Evolutionary conservation across 1,139 yeast species (phyloP).

Genomic region (Candida glucosophila): DNA sequence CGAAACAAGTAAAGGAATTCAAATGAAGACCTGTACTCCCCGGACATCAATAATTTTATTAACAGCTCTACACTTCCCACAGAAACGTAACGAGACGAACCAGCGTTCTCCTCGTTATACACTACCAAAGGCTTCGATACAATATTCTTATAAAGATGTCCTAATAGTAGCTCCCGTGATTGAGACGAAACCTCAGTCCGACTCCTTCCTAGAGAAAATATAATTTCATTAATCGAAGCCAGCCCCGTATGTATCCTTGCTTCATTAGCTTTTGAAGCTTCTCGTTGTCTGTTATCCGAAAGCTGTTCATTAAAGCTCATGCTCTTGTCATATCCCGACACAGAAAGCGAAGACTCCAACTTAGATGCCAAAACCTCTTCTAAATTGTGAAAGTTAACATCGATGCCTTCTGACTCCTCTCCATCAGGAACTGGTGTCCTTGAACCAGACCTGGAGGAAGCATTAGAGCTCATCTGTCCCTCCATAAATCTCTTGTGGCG

Average conservation of each 20-base stretch:
- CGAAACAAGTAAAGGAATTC: slow-evolving; percentile 38
- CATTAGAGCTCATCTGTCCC: slow-evolving; percentile 13
- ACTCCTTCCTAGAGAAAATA: slow-evolving; percentile 28
- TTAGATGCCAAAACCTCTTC: slow-evolving; percentile 34
- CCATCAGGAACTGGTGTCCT: slow-evolving; percentile 35
- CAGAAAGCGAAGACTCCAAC: too few relatives aligned
- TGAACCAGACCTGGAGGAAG: slow-evolving; percentile 30
- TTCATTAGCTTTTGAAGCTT: slow-evolving; percentile 23
- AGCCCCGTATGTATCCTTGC: slow-evolving; percentile 27
- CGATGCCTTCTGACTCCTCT: slow-evolving; percentile 17
- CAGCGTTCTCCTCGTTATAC: slow-evolving; percentile 29
- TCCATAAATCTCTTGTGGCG: slow-evolving; percentile 5
- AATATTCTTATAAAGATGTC: slow-evolving; percentile 41
- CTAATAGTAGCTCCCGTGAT: slow-evolving; percentile 43
- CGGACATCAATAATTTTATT: slow-evolving; percentile 20
- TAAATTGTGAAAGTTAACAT: slow-evolving; percentile 29
- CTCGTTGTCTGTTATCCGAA: slow-evolving; percentile 17
- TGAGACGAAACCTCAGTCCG: slow-evolving; percentile 39
- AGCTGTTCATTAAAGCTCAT: slow-evolving; percentile 21
- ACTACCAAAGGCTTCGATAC: slow-evolving; percentile 34
- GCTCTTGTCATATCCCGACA: too few relatives aligned
- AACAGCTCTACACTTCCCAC: slow-evolving; percentile 29
- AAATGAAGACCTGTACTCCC: slow-evolving; percentile 31
- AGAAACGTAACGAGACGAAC: slow-evolving; percentile 23
- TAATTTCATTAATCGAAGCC: slow-evolving; percentile 33